phyloP scores from a whole-genome alignment of 2,329 filamentous ascomycete genomes.

The Aaosphaeria pasadenensis region DNA sequence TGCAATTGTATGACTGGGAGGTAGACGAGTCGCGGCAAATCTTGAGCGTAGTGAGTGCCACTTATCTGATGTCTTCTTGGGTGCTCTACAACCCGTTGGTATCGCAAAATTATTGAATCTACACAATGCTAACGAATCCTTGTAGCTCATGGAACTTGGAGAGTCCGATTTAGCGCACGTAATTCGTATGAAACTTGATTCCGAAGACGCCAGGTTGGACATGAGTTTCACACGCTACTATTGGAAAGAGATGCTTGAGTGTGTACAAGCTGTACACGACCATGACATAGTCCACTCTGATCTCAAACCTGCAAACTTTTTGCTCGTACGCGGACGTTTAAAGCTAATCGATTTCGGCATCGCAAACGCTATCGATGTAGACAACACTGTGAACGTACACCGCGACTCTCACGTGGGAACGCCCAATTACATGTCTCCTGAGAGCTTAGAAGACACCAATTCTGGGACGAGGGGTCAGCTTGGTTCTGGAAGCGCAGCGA shows the following conservation, averaged over 20 bases:
- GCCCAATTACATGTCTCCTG: slow-evolving; percentile 98
- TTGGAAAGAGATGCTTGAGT: slow-evolving; percentile 99
- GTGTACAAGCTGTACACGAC: slow-evolving; percentile 82
- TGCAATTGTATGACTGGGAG: slow-evolving; percentile 88
- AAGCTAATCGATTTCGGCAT: slow-evolving; percentile 99
- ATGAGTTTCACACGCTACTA: slow-evolving; percentile 92
- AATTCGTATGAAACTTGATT: slow-evolving; percentile 64
- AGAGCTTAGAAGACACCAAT: slow-evolving; percentile 86
- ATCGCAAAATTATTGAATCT: background rate
- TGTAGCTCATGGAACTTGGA: slow-evolving; percentile 90
- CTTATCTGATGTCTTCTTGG: background rate
- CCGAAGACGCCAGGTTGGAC: slow-evolving; percentile 68
- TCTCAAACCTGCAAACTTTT: slow-evolving; percentile 95
- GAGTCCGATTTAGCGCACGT: slow-evolving; percentile 90
- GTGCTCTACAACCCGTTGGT: too few relatives aligned
- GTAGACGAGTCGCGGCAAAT: slow-evolving; percentile 88
- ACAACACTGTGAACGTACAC: slow-evolving; percentile 96
- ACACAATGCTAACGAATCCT: slow-evolving; percentile 6
- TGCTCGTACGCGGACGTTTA: slow-evolving; percentile 82
- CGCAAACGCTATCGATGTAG: slow-evolving; percentile 91
- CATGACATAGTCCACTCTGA: slow-evolving; percentile 95
- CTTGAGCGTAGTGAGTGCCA: slow-evolving; percentile 70
- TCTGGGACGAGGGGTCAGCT: slow-evolving; percentile 48
- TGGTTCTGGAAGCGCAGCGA: slow-evolving; percentile 44
- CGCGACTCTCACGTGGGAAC: slow-evolving; percentile 94